Percentiles rank a stretch among this genome's conserved stretches.
These are phyloP conservation scores for Yamadazyma jaroonii DNA, from an alignment of 1,139 yeast genomes.

Conservation along the genomic window DNA sequence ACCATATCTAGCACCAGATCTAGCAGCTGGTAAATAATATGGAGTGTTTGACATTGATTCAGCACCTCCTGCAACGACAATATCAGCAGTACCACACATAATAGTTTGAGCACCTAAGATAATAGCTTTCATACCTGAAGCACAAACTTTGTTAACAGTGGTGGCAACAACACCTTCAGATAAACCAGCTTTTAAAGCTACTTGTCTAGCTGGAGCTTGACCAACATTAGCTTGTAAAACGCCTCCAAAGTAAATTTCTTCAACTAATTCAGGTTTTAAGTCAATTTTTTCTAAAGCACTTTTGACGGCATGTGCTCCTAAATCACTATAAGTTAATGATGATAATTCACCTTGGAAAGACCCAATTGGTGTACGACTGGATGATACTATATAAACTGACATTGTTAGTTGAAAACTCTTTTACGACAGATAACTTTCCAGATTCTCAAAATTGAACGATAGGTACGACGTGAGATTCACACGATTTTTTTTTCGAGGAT, in stretches of 20 bases:
- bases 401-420: conserved; percentile 5
- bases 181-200: conserved; percentile 86
- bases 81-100: conserved; percentile 83
- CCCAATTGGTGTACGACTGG: conserved; percentile 95
- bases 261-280: conserved; percentile 74
- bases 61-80: conserved; percentile 95
- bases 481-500: not conserved
- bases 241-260: conserved; percentile 90
- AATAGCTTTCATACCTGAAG: conserved; percentile 91
- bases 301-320: conserved; percentile 90
- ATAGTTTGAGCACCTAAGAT: conserved; percentile 90
- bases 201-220: conserved; percentile 98
- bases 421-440: not conserved
- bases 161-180: conserved; percentile 77
- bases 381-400: conserved; percentile 82
- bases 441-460: conserved; percentile 1
- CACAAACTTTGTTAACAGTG: conserved; percentile 95
- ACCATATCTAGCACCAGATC: conserved; percentile 89
- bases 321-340: conserved; percentile 72
- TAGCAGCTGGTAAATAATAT: conserved; percentile 82
- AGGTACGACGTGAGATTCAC: not conserved
- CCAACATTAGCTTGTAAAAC: conserved; percentile 93
- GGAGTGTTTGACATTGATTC: conserved; percentile 98
- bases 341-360: conserved; percentile 84
- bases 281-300: conserved; percentile 80